Evolutionary conservation across 345 rosid species (phyloP).

Genomic region (Eucalyptus albens): DNA sequence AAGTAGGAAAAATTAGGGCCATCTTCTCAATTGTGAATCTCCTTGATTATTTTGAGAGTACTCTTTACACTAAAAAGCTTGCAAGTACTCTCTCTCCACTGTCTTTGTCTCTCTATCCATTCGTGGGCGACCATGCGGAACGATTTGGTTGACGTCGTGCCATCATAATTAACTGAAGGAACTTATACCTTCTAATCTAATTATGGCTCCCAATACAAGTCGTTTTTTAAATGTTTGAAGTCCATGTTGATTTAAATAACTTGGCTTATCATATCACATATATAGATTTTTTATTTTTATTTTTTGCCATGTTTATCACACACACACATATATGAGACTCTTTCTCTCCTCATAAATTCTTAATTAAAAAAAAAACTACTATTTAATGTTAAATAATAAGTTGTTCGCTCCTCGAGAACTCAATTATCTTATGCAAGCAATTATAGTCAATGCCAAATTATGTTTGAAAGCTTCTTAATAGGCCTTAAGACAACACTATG

Average conservation of each 20-base stretch:
- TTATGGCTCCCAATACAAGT: background rate
- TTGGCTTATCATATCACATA: background rate
- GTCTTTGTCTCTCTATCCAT: background rate
- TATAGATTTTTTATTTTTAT: background rate
- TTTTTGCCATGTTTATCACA: background rate
- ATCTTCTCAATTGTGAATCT: background rate
- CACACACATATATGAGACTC: background rate
- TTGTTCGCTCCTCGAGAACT: background rate
- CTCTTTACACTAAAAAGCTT: background rate
- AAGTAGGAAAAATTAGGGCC: background rate
- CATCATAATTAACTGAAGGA: background rate
- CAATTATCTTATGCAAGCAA: background rate
- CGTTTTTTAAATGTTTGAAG: background rate
- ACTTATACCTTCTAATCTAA: background rate
- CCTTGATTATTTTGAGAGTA: background rate
- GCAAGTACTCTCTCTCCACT: background rate
- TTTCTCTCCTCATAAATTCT: background rate
- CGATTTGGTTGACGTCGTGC: background rate
- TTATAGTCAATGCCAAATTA: background rate
- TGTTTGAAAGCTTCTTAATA: background rate
- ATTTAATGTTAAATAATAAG: background rate
- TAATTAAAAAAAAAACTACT: background rate
- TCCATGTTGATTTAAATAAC: background rate
- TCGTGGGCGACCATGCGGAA: background rate
- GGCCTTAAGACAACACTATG: background rate